Evolutionary conservation across 805 yeast genomes (phyloP).

Genomic region (Yarrowia alimentaria): DNA sequence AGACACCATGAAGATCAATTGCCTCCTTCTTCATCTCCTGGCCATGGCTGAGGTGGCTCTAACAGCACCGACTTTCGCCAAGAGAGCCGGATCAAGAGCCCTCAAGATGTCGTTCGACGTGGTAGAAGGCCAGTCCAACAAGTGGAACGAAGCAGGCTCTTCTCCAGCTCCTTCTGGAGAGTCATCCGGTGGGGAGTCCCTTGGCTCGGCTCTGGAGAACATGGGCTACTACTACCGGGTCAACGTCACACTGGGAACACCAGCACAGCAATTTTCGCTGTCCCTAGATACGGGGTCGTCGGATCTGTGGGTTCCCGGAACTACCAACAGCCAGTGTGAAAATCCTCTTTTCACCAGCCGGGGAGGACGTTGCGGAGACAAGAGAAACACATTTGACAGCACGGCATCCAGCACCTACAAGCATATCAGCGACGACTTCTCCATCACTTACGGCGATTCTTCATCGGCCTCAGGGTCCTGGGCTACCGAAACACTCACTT

Average conservation of each 20-base stretch:
- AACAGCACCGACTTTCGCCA: neutral
- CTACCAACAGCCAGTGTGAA: conserved; percentile 5
- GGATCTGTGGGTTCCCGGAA: conserved; percentile 55
- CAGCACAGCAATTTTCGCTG: conserved; percentile 52
- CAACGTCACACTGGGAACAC: conserved; percentile 51
- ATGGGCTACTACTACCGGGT: conserved; percentile 30
- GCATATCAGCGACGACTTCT: conserved; percentile 30
- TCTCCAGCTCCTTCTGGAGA: neutral
- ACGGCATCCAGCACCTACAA: conserved; percentile 31
- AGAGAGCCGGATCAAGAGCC: conserved; percentile 1
- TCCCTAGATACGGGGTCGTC: conserved; percentile 70
- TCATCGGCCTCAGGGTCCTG: conserved; percentile 48
- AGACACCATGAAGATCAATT: neutral
- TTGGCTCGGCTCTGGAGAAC: neutral
- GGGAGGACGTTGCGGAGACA: conserved; percentile 1
- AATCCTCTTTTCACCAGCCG: neutral
- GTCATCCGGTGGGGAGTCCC: too few relatives aligned
- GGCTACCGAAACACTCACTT: conserved; percentile 57
- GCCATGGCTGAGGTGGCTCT: neutral
- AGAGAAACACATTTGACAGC: conserved; percentile 4
- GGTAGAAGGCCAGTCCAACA: neutral
- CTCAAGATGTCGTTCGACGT: conserved; percentile 8
- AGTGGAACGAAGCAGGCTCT: conserved; percentile 11
- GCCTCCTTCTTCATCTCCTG: conserved; percentile 2
- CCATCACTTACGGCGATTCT: conserved; percentile 40